These are phyloP conservation scores for Podospora conica DNA, from an alignment of 495 filamentous ascomycete genomes.

Conservation along the genomic window DNA sequence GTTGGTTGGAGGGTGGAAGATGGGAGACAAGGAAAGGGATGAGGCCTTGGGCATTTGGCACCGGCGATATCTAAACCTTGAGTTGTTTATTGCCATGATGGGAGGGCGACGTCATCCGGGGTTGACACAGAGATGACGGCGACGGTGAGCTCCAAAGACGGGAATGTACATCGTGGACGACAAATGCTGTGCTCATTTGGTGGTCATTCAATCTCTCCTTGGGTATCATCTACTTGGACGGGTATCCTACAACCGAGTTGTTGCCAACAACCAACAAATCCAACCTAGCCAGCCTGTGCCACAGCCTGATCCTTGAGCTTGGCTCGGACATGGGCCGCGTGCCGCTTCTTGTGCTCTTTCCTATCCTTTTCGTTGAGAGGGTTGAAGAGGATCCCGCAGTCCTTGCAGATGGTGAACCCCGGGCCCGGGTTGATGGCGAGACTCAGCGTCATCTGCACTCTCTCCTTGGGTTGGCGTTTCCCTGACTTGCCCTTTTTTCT, in stretches of 20 bases:
- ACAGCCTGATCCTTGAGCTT: not conserved
- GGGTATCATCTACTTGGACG: not conserved
- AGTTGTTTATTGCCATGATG: not conserved
- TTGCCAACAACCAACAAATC: not conserved
- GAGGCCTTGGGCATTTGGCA: not conserved
- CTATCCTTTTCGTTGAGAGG: conserved; percentile 41
- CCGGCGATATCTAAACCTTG: not conserved
- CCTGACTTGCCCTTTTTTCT: conserved; percentile 3
- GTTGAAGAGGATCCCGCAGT: conserved; percentile 44
- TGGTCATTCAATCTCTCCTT: not conserved
- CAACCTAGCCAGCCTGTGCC: not conserved
- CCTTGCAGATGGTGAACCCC: conserved; percentile 39
- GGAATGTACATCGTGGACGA: not conserved
- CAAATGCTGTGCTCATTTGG: not conserved
- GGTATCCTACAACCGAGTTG: not conserved
- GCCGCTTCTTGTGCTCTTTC: conserved; percentile 36
- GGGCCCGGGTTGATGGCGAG: conserved; percentile 30
- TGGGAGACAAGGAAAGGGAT: not conserved
- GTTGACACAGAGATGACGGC: not conserved
- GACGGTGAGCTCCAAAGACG: not conserved
- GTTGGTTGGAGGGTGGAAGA: not conserved
- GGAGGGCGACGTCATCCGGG: not conserved
- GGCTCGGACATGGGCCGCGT: conserved; percentile 24
- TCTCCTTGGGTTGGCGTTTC: conserved; percentile 21
- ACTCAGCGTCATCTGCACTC: conserved; percentile 41